Conservation (phyloP, 352 stramenopile species). For the Pythium guiyangense region DNA sequence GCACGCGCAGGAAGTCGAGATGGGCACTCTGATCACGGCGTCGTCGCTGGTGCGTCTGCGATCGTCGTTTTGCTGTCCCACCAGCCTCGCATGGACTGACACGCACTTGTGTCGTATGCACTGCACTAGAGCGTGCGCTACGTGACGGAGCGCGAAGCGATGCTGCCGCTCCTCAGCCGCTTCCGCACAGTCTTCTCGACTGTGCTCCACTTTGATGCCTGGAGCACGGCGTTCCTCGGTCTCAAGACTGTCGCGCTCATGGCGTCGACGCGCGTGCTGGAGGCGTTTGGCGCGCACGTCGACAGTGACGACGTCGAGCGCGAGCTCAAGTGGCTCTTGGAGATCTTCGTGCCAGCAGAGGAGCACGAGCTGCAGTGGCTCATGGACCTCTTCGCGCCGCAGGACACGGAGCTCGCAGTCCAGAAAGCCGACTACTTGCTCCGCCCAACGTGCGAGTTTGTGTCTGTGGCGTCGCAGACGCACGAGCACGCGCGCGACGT, state of each 20-base stretch:
- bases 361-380: conserved; percentile 48
- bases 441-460: conserved; percentile 53
- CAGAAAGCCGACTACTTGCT: conserved; percentile 44
- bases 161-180: conserved; percentile 43
- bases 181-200: conserved; percentile 47
- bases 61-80: not conserved
- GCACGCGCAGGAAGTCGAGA: conserved; percentile 58
- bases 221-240: conserved; percentile 32
- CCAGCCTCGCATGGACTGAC: not conserved
- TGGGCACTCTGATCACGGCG: conserved; percentile 64
- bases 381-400: conserved; percentile 36
- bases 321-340: conserved; percentile 49
- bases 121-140: conserved; percentile 60
- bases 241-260: conserved; percentile 69
- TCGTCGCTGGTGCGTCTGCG: conserved; percentile 35
- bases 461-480: conserved; percentile 61
- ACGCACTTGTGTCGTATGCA: not conserved
- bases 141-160: conserved; percentile 61
- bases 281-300: conserved; percentile 56
- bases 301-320: conserved; percentile 25
- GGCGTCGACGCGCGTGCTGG: conserved; percentile 53
- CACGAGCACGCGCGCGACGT: conserved; percentile 28
- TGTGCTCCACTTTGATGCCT: conserved; percentile 49
- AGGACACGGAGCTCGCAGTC: conserved; percentile 17
- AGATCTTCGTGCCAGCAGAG: conserved; percentile 28